Base-by-base conservation (phyloP, 176 grass and related monocot species). In the Carex myosuroides region DNA sequence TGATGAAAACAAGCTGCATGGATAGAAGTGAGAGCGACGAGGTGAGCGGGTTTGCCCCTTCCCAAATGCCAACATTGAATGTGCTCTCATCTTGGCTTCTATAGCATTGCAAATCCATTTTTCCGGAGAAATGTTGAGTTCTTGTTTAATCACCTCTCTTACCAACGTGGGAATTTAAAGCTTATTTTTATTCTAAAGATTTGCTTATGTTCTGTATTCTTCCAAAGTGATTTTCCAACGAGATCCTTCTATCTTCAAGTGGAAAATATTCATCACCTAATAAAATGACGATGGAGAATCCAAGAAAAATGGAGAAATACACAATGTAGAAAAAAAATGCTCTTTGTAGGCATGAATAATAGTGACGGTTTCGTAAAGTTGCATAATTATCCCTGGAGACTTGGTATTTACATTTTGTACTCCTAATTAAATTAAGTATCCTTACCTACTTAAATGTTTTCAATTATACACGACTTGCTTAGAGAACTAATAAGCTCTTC, bases 1-100 rank as follows among this genome's bases (percentile, higher is more conserved):
- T 86, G 75, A 91, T 92, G 87, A 97, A 88, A 33, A 97, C 78
- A 69, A 97, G 89, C 84, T 97, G 94, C 62, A 93, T 83, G 72
- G 87, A 90, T 21, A 97, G 68, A 60, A 97, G 94, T 8, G 91
- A 82, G 67, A 97, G 77, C 64, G 94, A 88, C 42, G 90, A 89
- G 0, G 78, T 26, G 13, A 97, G 84, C n/a, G 87, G 91, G 70
- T 84, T 93, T 50, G 83, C 79, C 16, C 94, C 89, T 66, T 63
- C 81, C 81, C 81, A 83, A 33, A 83, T 68, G 3, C 81, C 81
- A 0, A 83, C 60, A 68, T 83, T 83, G 41, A 83, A 83, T 29
- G 81, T 55, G 64, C 41, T 66, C n/a, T 52, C 41, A 48, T 83
- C 81, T 54, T 83, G 62, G 20, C 17, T 68, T 69, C 39, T 83